Base-by-base conservation (phyloP, 768 basidiomycete genomes). In the Leccinellum rugosiceps region DNA sequence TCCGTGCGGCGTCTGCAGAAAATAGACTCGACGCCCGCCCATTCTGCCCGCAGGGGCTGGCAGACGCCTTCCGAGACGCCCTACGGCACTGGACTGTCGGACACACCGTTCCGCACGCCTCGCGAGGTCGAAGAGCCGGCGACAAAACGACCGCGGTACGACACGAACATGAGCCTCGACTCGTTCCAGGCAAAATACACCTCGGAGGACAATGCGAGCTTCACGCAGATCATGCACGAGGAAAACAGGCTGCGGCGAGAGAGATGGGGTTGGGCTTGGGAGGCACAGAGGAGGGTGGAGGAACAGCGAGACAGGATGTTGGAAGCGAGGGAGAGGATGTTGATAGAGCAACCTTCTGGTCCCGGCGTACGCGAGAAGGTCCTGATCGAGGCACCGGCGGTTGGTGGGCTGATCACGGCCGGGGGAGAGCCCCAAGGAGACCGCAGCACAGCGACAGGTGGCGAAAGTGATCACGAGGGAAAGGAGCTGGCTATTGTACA, bases 181-280 rank as follows among this genome's bases (percentile, higher is more conserved):
- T 76, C 76, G 15, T 99, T 98, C 71, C 97, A 98, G 70, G 84
- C 92, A 0, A 82, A 82, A 44, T 97, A 92, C 70, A 98, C 97
- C 2, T 97, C 94, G 0, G 94, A 98, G 68, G 97, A 99, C 73
- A 99, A 99, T 71, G 86, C 95, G 6, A 97, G 94, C 58, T 98
- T 99, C 70, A 92, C 94, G 9, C 80, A 92, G 60, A 95, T 98
- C 58, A 75, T 99, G 54, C 85, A 94, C 57, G 85, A 88, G 54
- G 96, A 98, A 78, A 98, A 99, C 68, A 76, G 79, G 71, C 80
- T 81, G 63, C 80, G 94, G 58, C 86, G 85, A 68, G 90, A 92
- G 68, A 85, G 77, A 70, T 93, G 87, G 79, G 83, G 75, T 0
- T 99, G 97, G 97, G 97, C 95, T 2, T 99, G 89, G 86, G 88